Evolutionary conservation across 257 asterid genomes (phyloP).

Genomic region (Solanum clarkiae): DNA sequence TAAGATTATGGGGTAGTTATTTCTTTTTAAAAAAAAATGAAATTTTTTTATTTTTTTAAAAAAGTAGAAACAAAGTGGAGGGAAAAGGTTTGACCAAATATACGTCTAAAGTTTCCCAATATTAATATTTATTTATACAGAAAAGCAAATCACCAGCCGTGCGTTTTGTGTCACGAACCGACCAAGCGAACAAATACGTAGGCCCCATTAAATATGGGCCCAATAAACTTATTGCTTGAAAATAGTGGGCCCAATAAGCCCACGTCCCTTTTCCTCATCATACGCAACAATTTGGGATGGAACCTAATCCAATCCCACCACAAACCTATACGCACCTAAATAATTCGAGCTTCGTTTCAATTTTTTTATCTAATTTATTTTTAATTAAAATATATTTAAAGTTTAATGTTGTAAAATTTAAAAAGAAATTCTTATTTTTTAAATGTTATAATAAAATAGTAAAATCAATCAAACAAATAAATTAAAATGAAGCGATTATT

Average conservation of each 20-base stretch:
- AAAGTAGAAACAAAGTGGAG: neutral
- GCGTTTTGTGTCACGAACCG: constrained; percentile 13
- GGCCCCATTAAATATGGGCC: neutral
- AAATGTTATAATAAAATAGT: neutral
- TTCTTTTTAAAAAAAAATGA: neutral
- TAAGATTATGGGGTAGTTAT: neutral
- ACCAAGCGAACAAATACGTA: constrained; percentile 12
- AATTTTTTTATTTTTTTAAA: neutral
- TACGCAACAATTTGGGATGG: constrained; percentile 3
- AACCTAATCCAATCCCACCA: constrained; percentile 2
- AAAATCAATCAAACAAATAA: neutral
- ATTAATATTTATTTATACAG: neutral
- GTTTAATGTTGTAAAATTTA: neutral
- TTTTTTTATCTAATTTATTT: neutral
- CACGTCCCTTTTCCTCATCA: constrained; percentile 17
- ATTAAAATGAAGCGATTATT: neutral
- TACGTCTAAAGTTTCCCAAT: neutral
- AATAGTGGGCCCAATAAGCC: neutral
- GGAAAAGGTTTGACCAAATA: neutral
- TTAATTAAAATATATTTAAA: too few relatives aligned
- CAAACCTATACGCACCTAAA: constrained; percentile 1
- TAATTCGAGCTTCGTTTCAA: neutral
- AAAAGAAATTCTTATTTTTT: neutral
- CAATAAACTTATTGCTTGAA: neutral
- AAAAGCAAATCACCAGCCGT: neutral